A percentile compares a stretch with the other conserved stretches of the same genome.
These are phyloP conservation scores for Pythium dissimile DNA, from an alignment of 352 stramenopile genomes.

Conservation along the genomic window DNA sequence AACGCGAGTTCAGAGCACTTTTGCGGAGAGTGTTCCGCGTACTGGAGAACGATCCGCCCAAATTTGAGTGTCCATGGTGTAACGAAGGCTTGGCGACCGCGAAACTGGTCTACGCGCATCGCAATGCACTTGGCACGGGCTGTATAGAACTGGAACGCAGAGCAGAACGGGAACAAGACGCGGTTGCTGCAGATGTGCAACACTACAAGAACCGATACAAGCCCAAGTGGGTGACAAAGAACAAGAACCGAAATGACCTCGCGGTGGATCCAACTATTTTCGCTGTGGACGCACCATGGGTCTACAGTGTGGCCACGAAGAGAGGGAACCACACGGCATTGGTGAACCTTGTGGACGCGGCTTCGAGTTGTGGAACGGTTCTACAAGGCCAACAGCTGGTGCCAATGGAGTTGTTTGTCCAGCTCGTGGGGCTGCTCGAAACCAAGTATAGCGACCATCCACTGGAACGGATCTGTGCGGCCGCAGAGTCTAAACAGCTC, in stretches of 20 bases:
- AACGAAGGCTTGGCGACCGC: slow-evolving; percentile 19
- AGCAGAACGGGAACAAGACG: not conserved
- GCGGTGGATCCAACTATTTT: not conserved
- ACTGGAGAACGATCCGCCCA: slow-evolving; percentile 17
- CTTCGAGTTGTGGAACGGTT: not conserved
- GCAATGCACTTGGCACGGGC: not conserved
- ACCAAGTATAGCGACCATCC: not conserved
- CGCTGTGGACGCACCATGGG: not conserved
- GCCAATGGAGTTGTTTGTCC: not conserved
- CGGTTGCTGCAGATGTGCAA: not conserved
- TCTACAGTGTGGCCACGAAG: not conserved
- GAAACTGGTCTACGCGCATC: slow-evolving; percentile 27
- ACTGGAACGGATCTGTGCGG: slow-evolving; percentile 2
- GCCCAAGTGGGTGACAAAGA: not conserved
- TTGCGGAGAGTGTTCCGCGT: slow-evolving; percentile 27
- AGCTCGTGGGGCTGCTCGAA: not conserved
- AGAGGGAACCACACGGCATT: not conserved
- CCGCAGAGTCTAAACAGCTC: not conserved
- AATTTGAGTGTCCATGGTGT: slow-evolving; percentile 31
- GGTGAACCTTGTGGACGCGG: not conserved
- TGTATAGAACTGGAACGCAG: not conserved
- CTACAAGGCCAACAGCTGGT: not conserved
- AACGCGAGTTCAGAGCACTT: slow-evolving; percentile 15
- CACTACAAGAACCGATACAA: not conserved
- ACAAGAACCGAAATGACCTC: not conserved